Evolutionary conservation across 768 basidiomycete genomes (phyloP).

Genomic region (Leucocoprinus leucothites): DNA sequence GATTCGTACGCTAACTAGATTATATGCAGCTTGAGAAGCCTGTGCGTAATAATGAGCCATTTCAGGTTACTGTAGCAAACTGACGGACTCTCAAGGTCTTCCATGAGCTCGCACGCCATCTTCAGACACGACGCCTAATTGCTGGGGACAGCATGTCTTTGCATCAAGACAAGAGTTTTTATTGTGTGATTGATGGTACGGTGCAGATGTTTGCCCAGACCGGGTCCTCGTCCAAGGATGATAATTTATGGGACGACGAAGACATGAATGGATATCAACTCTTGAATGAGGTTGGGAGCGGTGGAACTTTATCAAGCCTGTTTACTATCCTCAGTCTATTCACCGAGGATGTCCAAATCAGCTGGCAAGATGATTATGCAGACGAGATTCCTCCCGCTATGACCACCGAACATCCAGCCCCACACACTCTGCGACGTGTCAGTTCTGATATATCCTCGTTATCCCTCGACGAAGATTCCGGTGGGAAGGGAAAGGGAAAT

Average conservation of each 20-base stretch:
- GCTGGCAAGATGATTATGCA: constrained; percentile 75
- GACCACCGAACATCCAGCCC: constrained; percentile 21
- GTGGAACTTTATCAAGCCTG: constrained; percentile 91
- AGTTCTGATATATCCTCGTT: constrained; percentile 67
- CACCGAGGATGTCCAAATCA: constrained; percentile 90
- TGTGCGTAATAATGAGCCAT: constrained; percentile 40
- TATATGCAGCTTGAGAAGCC: constrained; percentile 75
- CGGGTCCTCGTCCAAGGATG: constrained; percentile 37
- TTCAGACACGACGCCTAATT: constrained; percentile 92
- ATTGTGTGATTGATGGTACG: constrained; percentile 96
- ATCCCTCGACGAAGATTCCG: constrained; percentile 35
- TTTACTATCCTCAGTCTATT: constrained; percentile 97
- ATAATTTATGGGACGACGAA: constrained; percentile 74
- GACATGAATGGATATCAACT: constrained; percentile 95
- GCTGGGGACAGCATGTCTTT: constrained; percentile 94
- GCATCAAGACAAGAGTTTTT: constrained; percentile 92
- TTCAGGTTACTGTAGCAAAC: neutral
- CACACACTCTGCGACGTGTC: constrained; percentile 30
- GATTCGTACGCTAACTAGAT: neutral
- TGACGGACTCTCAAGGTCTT: constrained; percentile 60
- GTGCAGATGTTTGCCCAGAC: constrained; percentile 89
- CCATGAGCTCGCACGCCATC: constrained; percentile 93
- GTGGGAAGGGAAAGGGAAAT: constrained; percentile 23
- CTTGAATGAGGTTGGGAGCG: constrained; percentile 93
- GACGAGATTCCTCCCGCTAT: constrained; percentile 24